Base-by-base conservation (phyloP, 257 asterid genomes). In the Solanum pinnatisectum region DNA sequence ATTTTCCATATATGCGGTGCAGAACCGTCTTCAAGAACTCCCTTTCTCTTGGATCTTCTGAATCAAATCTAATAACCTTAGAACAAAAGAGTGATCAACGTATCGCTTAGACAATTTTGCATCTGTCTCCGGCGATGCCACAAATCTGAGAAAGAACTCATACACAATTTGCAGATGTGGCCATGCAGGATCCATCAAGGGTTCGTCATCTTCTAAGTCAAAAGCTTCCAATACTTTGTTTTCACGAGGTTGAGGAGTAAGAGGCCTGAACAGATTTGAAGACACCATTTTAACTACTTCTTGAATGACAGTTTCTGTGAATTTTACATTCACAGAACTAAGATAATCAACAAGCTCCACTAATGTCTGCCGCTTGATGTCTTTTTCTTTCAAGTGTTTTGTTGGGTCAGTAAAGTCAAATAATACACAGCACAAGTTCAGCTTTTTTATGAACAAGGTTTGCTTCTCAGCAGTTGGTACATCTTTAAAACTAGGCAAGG, bases 11-110 rank as follows among this genome's bases (percentile, higher is more conserved):
- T 86, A 94, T 90, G 9, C 96, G 93, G 89, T 94, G 96, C 52
- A 94, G 90, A 70, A 94, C 94, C 6, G 95, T 94, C 86, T 94
- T 94, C 74, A 92, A 87, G 87, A 92, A 94, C 89, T 94, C 96
- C 88, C 96, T 91, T 87, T 94, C 96, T 89, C 96, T 90, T 39
- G 96, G 96, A 89, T 94, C 96, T 90, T 94, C 96, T 2, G 96
- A 94, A 83, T 94, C 96, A 23, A 93, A 90, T 94, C 96, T 78
- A 94, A 86, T 60, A 94, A 87, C 88, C 79, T 90, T 40, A 94
- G 44, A 59, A 94, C 94, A 88, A 94, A 94, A 6, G 95, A 91
- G 88, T 94, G 96, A 90, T 94, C 95, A 65, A 94, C 86, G 42
- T 88, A 94, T n/a, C 96, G 92, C 84, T 94, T 94, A 3, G 95